Base-by-base conservation (phyloP, 2,329 filamentous ascomycete genomes). In the Verticillium isaacii region DNA sequence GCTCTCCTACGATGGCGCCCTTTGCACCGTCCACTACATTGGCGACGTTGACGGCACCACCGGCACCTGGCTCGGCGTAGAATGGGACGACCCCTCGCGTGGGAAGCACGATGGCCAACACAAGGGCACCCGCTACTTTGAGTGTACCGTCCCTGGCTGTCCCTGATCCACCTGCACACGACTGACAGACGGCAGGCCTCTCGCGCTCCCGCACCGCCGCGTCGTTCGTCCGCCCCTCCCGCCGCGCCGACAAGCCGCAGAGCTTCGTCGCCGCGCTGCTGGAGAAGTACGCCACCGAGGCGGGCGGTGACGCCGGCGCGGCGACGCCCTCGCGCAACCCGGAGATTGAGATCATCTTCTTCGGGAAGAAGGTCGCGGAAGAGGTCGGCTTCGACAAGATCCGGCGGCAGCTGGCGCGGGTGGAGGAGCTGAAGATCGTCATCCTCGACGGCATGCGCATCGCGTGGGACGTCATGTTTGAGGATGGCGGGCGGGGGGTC, bases 341-440 rank as follows among this genome's bases (percentile, higher is more conserved):
- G 61, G 61, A 66, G 58, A 62, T 62, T 58, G 80, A 85, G 57
- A 89, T 96, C 65, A 77, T 81, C 60, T 89, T 82, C 82, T 96
- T 80, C 77, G 91, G 75, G 41, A 98, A 61, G 52, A 66, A 98
- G 76, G 85, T 93, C 19, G 94, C 92, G 5, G 90, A 98, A 77
- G 94, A 98, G 77, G 86, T 98, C 37, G 95, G 95, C 34, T 98
- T 98, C 68, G 93, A 96, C 68, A 97, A 97, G 80, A 92, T 97
- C 67, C 86, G 90, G 54, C 84, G 84, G 66, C 87, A 93, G 75
- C 88, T 96, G 70, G 89, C 93, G 67, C 81, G 89, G 70, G 80
- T 98, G 36, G 80, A 89, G 60, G 91, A 95, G 68, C 82, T 98
- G 63, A 89, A 84, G 67, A 88, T 93, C 61, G 88, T 96, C 58